Conservation (phyloP, 2,329 filamentous ascomycete genomes). For the Botrytis sinoallii region DNA sequence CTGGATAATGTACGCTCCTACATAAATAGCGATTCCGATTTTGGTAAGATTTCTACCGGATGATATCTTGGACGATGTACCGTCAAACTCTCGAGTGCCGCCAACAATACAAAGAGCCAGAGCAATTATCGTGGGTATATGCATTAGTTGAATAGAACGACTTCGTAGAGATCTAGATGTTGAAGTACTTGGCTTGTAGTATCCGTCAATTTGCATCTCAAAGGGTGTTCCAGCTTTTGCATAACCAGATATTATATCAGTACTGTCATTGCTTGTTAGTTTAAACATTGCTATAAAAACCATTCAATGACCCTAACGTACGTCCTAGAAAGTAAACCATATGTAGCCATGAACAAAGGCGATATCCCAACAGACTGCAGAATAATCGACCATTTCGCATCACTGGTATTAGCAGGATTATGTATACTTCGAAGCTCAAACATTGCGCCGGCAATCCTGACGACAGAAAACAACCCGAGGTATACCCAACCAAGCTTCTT, state of each 20-base stretch:
- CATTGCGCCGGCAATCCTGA: conserved; percentile 36
- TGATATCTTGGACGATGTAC: conserved; percentile 24
- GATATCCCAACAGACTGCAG: conserved; percentile 33
- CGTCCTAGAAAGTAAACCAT: conserved; percentile 34
- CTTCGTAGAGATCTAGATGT: conserved; percentile 31
- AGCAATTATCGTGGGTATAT: conserved; percentile 32
- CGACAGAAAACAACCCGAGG: conserved; percentile 37
- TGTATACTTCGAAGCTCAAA: conserved; percentile 34
- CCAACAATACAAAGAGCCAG: conserved; percentile 36
- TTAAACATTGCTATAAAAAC: neutral
- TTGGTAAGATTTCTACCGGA: conserved; percentile 29
- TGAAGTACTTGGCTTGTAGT: conserved; percentile 21
- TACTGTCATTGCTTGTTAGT: neutral
- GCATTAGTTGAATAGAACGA: conserved; percentile 32
- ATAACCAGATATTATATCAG: neutral
- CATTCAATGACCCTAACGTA: conserved; percentile 17
- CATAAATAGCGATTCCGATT: conserved; percentile 34
- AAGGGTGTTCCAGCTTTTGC: neutral
- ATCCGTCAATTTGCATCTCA: neutral
- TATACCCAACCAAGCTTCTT: conserved; percentile 40
- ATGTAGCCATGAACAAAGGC: conserved; percentile 31
- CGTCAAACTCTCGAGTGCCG: conserved; percentile 27
- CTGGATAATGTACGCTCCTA: conserved; percentile 33
- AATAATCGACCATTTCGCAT: conserved; percentile 35
- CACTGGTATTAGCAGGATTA: conserved; percentile 31